Conservation (phyloP, 371 early-diverging fungal genomes). For the Lichtheimia corymbifera region DNA sequence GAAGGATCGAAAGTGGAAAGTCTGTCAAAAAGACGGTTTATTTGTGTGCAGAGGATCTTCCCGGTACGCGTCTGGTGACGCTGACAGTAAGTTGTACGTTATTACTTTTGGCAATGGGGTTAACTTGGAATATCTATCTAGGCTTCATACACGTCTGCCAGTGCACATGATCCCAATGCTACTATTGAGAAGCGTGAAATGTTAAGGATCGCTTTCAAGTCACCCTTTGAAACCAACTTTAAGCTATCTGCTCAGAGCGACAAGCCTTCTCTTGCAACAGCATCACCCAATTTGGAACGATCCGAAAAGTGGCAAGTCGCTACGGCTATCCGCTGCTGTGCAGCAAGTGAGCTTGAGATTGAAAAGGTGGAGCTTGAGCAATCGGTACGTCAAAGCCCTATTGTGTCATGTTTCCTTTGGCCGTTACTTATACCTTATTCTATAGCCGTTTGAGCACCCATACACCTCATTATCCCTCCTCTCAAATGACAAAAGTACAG, state of each 20-base stretch:
- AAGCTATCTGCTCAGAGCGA: slow-evolving; percentile 20
- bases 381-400: slow-evolving; percentile 21
- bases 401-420: no score
- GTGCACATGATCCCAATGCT: slow-evolving; percentile 2
- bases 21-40: slow-evolving; percentile 22
- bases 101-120: not conserved
- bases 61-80: slow-evolving; percentile 35
- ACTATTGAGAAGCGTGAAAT: slow-evolving; percentile 50
- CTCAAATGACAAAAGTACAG: slow-evolving; percentile 16
- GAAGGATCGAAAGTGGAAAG: slow-evolving; percentile 26
- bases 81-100: slow-evolving; percentile 27
- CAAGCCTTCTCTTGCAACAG: slow-evolving; percentile 6
- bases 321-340: slow-evolving; percentile 42
- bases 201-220: slow-evolving; percentile 47
- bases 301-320: slow-evolving; percentile 41
- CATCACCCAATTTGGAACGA: slow-evolving; percentile 32
- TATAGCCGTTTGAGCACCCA: slow-evolving; percentile 19
- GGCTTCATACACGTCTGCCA: not conserved
- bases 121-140: not conserved
- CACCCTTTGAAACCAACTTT: slow-evolving; percentile 52
- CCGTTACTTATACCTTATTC: no score
- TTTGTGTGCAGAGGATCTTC: slow-evolving; percentile 25
- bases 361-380: slow-evolving; percentile 33
- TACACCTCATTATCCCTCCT: slow-evolving; percentile 24
- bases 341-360: slow-evolving; percentile 52